Evolutionary conservation across 352 stramenopile species (phyloP), one percentile per base, ranked within the genome.

Genomic region (Phytophthora pinifolia): DNA sequence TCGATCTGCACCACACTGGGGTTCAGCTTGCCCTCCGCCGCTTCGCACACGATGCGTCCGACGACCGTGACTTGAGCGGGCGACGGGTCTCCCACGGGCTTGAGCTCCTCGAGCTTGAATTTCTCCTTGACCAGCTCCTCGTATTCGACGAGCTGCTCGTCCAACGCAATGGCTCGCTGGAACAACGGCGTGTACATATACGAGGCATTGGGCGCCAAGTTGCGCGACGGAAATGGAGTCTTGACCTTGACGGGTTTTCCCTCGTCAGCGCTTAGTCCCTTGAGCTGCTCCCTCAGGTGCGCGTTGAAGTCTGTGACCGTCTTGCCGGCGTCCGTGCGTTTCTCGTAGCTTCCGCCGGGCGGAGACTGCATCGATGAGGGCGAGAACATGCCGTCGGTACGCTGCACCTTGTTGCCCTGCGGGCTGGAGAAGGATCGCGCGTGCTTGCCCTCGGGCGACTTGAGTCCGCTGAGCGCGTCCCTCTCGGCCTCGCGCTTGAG

Each of bases 161-260:
- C 85, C 37, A 94, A 46, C 15, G 81, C 80, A 44, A 92, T 70
- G 9, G 83, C 83, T 38, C 83, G 75, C 22, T 93, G 71, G 47
- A 89, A 89, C 32, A 83, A 70, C 27, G 85, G 81, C 9, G 85
- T 93, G 68, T 93, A 94, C 85, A 94, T 94, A 62, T 89, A 94
- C 43, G 71, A 67, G 1, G 72, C 73, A 45, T 79, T 76, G 12
- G 76, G 34, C 36, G 70, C 50, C 38, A 88, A 60, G 50, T 92
- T 92, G 15, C 74, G 77, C 20, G 82, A 77, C 5, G 77, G 65
- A 27, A 85, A 92, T 0, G 78, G 76, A 7, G 59, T 48, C 1
- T 42, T 53, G 4, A 91, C 32, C 35, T 67, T 47, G 1, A 79
- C 54, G 4, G 49, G 53, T 0, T 37, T 34, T 22, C 56, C 57